phyloP scores from a whole-genome alignment of 1,139 yeast genomes.

The Citeromyces hawaiiensis region DNA sequence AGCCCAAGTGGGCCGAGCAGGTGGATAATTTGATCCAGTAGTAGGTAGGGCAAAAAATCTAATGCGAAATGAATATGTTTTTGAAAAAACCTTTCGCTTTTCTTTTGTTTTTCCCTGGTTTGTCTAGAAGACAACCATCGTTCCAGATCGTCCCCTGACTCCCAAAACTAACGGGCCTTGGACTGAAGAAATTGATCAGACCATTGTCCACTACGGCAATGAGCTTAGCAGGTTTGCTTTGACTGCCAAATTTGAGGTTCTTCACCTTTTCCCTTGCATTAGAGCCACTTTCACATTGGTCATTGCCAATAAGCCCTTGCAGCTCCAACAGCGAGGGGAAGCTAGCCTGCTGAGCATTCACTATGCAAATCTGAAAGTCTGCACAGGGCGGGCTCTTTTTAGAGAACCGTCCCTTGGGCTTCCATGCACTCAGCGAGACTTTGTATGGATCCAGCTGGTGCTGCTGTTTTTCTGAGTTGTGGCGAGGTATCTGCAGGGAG shows the following conservation, averaged over 20 bases:
- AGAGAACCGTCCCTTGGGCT: constrained; percentile 59
- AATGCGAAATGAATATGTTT: too few relatives aligned
- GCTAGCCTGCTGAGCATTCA: constrained; percentile 30
- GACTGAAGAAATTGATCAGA: constrained; percentile 47
- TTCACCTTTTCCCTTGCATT: constrained; percentile 15
- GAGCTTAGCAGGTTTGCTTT: constrained; percentile 27
- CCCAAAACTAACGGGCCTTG: constrained; percentile 48
- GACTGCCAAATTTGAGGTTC: constrained; percentile 26
- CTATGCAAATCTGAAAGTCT: constrained; percentile 59
- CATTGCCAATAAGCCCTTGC: constrained; percentile 9
- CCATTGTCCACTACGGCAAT: constrained; percentile 67
- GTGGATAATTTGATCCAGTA: too few relatives aligned
- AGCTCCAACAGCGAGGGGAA: constrained; percentile 40
- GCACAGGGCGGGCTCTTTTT: constrained; percentile 62
- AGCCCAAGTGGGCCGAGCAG: neutral
- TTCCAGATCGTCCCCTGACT: constrained; percentile 19
- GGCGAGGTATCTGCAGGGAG: neutral
- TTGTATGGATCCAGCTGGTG: constrained; percentile 5
- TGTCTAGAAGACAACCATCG: constrained; percentile 10
- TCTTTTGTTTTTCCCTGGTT: neutral
- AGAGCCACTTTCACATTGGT: constrained; percentile 11
- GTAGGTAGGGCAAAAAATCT: too few relatives aligned
- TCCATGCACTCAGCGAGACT: constrained; percentile 64
- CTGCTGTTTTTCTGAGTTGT: constrained; percentile 4
- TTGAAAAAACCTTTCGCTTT: too few relatives aligned